These are phyloP conservation scores for Jamesozyma hellenica DNA, from an alignment of 805 yeast genomes.

Conservation along the genomic window DNA sequence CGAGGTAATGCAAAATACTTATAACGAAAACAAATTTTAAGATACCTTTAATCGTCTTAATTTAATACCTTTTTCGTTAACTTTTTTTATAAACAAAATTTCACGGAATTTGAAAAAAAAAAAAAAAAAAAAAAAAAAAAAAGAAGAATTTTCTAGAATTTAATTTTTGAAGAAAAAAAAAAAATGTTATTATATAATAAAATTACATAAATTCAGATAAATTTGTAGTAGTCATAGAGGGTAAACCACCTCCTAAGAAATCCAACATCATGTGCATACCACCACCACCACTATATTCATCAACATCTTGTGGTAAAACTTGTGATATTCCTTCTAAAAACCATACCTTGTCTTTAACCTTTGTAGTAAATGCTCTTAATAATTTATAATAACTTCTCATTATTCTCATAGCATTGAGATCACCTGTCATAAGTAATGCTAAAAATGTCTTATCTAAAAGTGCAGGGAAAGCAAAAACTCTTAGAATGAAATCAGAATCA, in stretches of 20 bases:
- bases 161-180: too few species aligned
- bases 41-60: too few species aligned
- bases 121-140: too few species aligned
- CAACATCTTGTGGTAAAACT: constrained; percentile 86
- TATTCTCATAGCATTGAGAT: constrained; percentile 78
- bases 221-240: constrained; percentile 38
- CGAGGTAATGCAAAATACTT: not conserved
- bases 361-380: constrained; percentile 70
- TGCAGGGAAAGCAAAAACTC: constrained; percentile 92
- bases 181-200: too few species aligned
- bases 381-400: constrained; percentile 82
- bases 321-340: constrained; percentile 84
- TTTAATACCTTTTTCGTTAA: too few species aligned
- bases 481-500: constrained; percentile 73
- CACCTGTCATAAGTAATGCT: constrained; percentile 72
- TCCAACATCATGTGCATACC: constrained; percentile 90
- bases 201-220: constrained; percentile 27
- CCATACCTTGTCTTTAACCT: constrained; percentile 88
- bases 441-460: constrained; percentile 72
- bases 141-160: too few species aligned
- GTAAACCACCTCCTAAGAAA: constrained; percentile 65
- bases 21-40: not conserved
- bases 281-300: constrained; percentile 85
- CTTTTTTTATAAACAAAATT: too few species aligned
- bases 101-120: too few species aligned